These are phyloP conservation scores for Neoscytalidium dimidiatum DNA, from an alignment of 2,329 filamentous ascomycete genomes.

Conservation along the genomic window DNA sequence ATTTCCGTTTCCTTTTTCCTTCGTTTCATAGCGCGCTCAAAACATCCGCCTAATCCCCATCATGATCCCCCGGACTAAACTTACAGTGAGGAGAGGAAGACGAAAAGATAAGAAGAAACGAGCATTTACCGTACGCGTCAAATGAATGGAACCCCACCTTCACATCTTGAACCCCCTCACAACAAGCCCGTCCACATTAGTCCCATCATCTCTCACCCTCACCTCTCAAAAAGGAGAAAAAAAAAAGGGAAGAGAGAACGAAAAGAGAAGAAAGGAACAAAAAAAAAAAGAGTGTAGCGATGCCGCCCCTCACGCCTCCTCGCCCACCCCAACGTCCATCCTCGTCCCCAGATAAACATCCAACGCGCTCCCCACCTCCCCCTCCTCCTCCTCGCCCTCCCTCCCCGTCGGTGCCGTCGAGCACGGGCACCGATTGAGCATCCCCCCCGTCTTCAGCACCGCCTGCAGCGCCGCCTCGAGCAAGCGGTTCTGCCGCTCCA, in stretches of 20 bases:
- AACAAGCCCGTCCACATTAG: no score
- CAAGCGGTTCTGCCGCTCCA: slow-evolving; percentile 42
- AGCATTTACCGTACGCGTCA: background rate
- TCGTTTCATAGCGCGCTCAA: background rate
- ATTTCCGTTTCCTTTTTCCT: background rate
- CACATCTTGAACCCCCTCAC: no score
- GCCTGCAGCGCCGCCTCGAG: slow-evolving; percentile 43
- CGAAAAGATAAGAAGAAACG: background rate
- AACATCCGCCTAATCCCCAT: background rate
- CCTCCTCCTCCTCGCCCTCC: slow-evolving; percentile 18
- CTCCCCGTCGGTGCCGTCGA: background rate
- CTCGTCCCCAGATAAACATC: slow-evolving; percentile 38
- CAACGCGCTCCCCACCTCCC: slow-evolving; percentile 35
- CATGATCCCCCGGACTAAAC: background rate
- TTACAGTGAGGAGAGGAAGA: background rate
- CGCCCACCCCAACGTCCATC: background rate
- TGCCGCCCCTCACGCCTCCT: background rate
- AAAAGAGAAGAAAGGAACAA: background rate
- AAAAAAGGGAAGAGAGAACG: background rate
- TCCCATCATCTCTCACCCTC: background rate
- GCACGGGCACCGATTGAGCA: slow-evolving; percentile 29
- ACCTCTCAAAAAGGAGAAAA: background rate
- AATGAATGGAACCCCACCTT: no score
- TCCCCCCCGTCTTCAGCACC: slow-evolving; percentile 32
- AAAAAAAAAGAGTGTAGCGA: no score